Base-by-base conservation (phyloP, 495 filamentous ascomycete species). In the Lichina pygmaea region DNA sequence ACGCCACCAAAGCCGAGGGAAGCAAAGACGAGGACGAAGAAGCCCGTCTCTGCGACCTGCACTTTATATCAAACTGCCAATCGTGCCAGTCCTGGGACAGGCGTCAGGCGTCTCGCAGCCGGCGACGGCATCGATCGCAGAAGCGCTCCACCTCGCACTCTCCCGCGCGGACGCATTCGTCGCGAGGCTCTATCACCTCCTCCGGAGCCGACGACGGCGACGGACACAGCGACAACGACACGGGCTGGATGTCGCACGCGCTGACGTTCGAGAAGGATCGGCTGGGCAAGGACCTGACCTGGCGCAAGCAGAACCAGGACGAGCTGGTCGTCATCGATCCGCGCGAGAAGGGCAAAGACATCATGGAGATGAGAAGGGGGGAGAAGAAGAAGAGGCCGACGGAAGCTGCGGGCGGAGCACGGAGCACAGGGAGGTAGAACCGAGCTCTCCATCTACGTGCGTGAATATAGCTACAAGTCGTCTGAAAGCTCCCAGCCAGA, bases 321-420 rank as follows among this genome's bases (percentile, higher is more conserved):
- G 84, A 93, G 53, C 60, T 97, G 42, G 78, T 92, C 48, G 84
- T 95, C 2, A 93, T 95, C 60, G 91, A 97, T 62, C 91, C 91
- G 1, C 63, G 81, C 45, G 85, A 86, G 61, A 86, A 79, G 52
- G 6, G 76, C 78, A 45, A 73, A 70, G 58, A 24, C 4, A 24
- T 24, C 24, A 24, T 24, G 24, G 24, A 24, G 78, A 80, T 38
- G 62, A 89, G 40, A 63, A 69, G 51, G 75, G 73, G 3, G 32
- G 31, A 46, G 43, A 31, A 44, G 11, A 2, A 30, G 43, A n/a
- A 32, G 17, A 15, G 2, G 43, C 7, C 7, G 41, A 31, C 41
- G 7, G 41, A 31, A 8, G 7, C 6, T 13, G 41, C 3, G 43
- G 30, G 43, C 24, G 24, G 24, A 24, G 24, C 2, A 24, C 4